Evolutionary conservation across 768 basidiomycete genomes (phyloP).

Genomic region (Boletus rubescentipes): DNA sequence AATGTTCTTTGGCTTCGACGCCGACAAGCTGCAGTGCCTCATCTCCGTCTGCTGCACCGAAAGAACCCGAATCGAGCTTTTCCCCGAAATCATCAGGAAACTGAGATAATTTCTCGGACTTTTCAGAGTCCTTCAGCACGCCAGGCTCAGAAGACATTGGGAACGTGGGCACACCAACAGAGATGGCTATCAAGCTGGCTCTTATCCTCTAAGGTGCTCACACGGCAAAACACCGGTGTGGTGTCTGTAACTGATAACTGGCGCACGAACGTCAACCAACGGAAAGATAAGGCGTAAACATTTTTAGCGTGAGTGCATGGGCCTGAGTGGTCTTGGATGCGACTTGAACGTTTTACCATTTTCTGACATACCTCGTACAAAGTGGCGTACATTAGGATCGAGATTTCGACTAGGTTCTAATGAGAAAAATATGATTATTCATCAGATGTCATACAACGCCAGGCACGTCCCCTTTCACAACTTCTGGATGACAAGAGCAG

Average conservation of each 20-base stretch:
- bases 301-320: slow-evolving; percentile 10
- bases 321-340: background rate
- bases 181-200: background rate
- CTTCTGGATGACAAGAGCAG: slow-evolving; percentile 86
- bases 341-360: background rate
- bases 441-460: slow-evolving; percentile 16
- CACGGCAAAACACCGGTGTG: background rate
- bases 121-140: slow-evolving; percentile 6
- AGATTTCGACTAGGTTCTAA: slow-evolving; percentile 3
- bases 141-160: slow-evolving; percentile 20
- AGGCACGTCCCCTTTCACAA: slow-evolving; percentile 46
- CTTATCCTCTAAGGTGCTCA: slow-evolving; percentile 12
- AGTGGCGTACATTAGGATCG: slow-evolving; percentile 1
- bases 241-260: slow-evolving; percentile 10
- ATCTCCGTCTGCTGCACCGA: slow-evolving; percentile 48
- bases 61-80: slow-evolving; percentile 28
- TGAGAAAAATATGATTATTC: slow-evolving; percentile 16
- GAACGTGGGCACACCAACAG: background rate
- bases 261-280: background rate
- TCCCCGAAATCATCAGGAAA: slow-evolving; percentile 31
- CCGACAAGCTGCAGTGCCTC: slow-evolving; percentile 64
- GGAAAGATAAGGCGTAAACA: slow-evolving; percentile 19
- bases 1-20: slow-evolving; percentile 45
- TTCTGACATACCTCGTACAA: slow-evolving; percentile 16
- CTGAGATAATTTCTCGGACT: slow-evolving; percentile 16